phyloP scores from a whole-genome alignment of 768 basidiomycete genomes.

The Tylopilus subfusipes region DNA sequence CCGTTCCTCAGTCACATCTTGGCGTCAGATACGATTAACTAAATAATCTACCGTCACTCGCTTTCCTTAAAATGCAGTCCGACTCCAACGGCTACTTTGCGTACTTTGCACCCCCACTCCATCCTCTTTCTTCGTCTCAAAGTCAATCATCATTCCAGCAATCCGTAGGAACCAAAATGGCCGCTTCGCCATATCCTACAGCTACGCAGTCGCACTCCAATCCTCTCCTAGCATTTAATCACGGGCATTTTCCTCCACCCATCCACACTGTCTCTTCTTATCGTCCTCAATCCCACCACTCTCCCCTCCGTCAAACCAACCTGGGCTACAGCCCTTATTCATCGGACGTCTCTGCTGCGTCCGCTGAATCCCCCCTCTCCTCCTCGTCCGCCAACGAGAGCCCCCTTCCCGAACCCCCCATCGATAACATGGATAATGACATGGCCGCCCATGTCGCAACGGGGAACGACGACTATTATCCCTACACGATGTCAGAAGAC shows the following conservation, averaged over 20 bases:
- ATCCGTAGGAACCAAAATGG: constrained; percentile 20
- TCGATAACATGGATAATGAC: constrained; percentile 35
- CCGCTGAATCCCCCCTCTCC: constrained; percentile 39
- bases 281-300: constrained; percentile 15
- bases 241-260: constrained; percentile 21
- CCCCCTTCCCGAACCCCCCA: constrained; percentile 36
- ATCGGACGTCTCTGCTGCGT: constrained; percentile 35
- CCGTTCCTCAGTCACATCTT: constrained; percentile 24
- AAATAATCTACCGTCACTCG: constrained; percentile 12
- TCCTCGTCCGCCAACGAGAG: constrained; percentile 39
- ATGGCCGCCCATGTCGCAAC: constrained; percentile 22
- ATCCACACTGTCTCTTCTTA: constrained; percentile 17
- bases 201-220: constrained; percentile 18
- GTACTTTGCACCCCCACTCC: constrained; percentile 21
- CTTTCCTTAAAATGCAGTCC: constrained; percentile 30
- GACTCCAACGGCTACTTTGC: constrained; percentile 21
- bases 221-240: constrained; percentile 11
- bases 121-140: constrained; percentile 14
- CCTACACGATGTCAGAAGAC: constrained; percentile 28
- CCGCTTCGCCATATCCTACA: constrained; percentile 21
- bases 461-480: constrained; percentile 28
- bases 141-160: constrained; percentile 1
- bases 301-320: constrained; percentile 13
- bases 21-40: constrained; percentile 22
- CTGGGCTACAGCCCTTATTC: constrained; percentile 36